Conservation (phyloP, 495 filamentous ascomycete genomes). For the Hypoxylon cercidicola region DNA sequence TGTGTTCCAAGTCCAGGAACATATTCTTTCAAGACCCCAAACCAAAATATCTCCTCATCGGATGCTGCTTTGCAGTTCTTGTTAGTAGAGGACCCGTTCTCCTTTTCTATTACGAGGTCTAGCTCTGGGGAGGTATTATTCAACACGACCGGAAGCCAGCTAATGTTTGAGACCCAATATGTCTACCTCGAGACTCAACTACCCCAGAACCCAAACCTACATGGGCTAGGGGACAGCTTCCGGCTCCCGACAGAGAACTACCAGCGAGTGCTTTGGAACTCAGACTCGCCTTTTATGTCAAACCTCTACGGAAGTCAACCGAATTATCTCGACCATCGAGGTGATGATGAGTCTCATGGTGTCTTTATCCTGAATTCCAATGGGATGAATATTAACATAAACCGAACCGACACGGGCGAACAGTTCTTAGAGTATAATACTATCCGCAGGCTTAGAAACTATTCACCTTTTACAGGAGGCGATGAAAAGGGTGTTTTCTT, state of each 20-base stretch:
- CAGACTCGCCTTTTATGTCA: constrained; percentile 71
- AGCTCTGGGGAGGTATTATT: constrained; percentile 75
- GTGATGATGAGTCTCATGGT: constrained; percentile 73
- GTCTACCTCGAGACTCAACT: constrained; percentile 75
- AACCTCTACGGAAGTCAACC: constrained; percentile 89
- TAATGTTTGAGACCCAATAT: constrained; percentile 84
- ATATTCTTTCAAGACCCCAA: constrained; percentile 70
- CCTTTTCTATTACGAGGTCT: constrained; percentile 74
- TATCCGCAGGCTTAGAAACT: constrained; percentile 67
- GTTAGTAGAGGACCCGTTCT: constrained; percentile 73
- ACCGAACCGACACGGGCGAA: constrained; percentile 66
- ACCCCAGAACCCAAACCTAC: constrained; percentile 74
- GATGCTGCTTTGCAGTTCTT: constrained; percentile 68
- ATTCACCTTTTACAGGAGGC: constrained; percentile 72
- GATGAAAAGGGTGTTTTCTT: constrained; percentile 69
- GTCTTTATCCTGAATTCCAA: constrained; percentile 84
- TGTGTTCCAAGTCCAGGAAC: constrained; percentile 80
- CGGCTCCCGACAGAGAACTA: constrained; percentile 76
- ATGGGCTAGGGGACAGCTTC: constrained; percentile 81
- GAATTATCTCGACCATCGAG: constrained; percentile 82
- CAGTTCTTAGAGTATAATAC: constrained; percentile 88
- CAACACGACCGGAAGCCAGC: constrained; percentile 70
- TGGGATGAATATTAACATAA: constrained; percentile 87
- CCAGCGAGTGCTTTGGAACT: constrained; percentile 80
- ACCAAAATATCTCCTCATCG: constrained; percentile 23